Evolutionary conservation across 1,284 basidiomycete genomes (phyloP), one percentile per base, ranked within the genome.

Genomic region (Ganoderma resinaceum): DNA sequence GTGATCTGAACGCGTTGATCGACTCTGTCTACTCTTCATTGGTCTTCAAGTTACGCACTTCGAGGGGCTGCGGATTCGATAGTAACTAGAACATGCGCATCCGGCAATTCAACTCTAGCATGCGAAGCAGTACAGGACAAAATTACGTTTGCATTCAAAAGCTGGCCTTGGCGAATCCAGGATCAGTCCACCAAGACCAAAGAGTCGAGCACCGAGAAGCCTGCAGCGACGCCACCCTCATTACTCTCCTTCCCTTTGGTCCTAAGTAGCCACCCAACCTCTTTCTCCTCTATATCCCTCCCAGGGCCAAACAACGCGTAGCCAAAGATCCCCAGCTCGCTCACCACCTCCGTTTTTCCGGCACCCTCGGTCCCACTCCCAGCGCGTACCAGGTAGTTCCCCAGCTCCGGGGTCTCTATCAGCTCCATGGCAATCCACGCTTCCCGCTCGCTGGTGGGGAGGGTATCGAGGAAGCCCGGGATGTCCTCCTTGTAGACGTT

Each of bases 351-450:
- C 0, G 83, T 81, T 78, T 82, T 87, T 66, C 84, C 84, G 75
- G 75, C 69, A 70, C 78, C 72, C 77, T 70, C 72, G 1, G 68
- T 65, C 16, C 70, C 67, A 14, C 69, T 68, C 4, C 82, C 86
- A 1, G 91, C 86, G 46, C 92, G 88, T 16, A 98, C 85, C 42
- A 98, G 85, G 76, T 92, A 91, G 71, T 92, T 94, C 16, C 88
- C 85, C 23, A 90, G 73, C 43, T 82, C 77, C 0, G 96, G 96
- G 1, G 95, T 91, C 42, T 86, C 82, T 72, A 98, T 99, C 70
- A 98, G 82, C 72, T 92, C 90, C 97, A 98, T 98, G 31, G 97
- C 91, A 69, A 98, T 96, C 91, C 97, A 99, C 1, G 92, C 96
- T 71, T 87, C 84, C 9, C 89, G 84, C 76, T 92, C 89, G 57